These are phyloP conservation scores for Alternaria sp. DNA, from an alignment of 2,329 filamentous ascomycete genomes.

Conservation along the genomic window DNA sequence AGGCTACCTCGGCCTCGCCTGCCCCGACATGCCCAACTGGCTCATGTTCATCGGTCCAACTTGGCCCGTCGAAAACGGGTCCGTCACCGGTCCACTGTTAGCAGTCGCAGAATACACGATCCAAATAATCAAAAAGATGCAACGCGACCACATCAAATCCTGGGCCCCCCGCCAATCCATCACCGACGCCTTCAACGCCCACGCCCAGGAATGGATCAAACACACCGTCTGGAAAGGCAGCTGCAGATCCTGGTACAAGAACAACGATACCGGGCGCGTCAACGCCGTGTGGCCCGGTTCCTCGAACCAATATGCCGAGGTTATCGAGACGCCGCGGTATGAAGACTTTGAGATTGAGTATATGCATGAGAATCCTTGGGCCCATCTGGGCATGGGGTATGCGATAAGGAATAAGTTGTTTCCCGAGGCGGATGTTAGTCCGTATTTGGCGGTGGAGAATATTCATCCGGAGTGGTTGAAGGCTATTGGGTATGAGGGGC, in stretches of 20 bases:
- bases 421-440: constrained; percentile 43
- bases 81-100: constrained; percentile 51
- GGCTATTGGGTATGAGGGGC: constrained; percentile 33
- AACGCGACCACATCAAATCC: constrained; percentile 53
- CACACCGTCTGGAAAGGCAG: constrained; percentile 58
- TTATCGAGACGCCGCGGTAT: constrained; percentile 49
- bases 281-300: constrained; percentile 59
- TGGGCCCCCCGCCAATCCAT: constrained; percentile 51
- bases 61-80: constrained; percentile 56
- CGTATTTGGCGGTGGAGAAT: constrained; percentile 50
- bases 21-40: constrained; percentile 54
- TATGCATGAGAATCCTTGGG: constrained; percentile 51
- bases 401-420: constrained; percentile 31
- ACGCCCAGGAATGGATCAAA: constrained; percentile 57
- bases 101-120: constrained; percentile 51
- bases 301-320: constrained; percentile 56
- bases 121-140: constrained; percentile 55
- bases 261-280: constrained; percentile 48
- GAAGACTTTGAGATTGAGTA: constrained; percentile 55
- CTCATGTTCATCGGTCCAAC: constrained; percentile 51
- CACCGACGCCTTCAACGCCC: constrained; percentile 53
- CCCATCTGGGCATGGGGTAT: constrained; percentile 52
- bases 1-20: constrained; percentile 51
- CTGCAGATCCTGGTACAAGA: constrained; percentile 56
- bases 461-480: constrained; percentile 53